Evolutionary conservation across 2,329 filamentous ascomycete genomes (phyloP).

Genomic region (Alternaria arbusti): DNA sequence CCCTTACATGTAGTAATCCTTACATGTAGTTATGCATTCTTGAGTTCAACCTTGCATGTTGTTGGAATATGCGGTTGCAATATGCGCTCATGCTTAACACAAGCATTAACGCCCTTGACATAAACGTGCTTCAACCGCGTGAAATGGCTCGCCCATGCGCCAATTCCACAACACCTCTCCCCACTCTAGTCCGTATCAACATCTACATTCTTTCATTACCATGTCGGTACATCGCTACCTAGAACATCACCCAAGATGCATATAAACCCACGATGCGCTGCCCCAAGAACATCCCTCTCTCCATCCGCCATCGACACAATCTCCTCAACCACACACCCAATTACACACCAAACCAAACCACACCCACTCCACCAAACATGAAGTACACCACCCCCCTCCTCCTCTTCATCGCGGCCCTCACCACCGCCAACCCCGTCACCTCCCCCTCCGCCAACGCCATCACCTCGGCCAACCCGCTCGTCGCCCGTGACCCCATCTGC

Average conservation of each 20-base stretch:
- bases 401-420: neutral
- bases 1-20: neutral
- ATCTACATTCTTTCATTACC: neutral
- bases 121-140: neutral
- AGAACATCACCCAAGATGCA: neutral
- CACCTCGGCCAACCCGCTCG: neutral
- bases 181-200: neutral
- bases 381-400: neutral
- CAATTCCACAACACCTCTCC: neutral
- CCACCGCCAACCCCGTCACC: neutral
- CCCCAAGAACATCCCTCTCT: neutral
- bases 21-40: neutral
- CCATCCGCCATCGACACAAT: neutral
- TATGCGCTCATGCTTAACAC: neutral
- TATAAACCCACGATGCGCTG: neutral
- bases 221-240: neutral
- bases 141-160: neutral
- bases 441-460: neutral
- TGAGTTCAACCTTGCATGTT: neutral
- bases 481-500: neutral
- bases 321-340: neutral
- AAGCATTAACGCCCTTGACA: neutral
- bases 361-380: neutral
- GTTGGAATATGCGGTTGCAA: neutral
- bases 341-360: neutral